Evolutionary conservation across 495 filamentous ascomycete genomes (phyloP), one percentile per base, ranked within the genome.

Genomic region (Penicillium bialowiezense): DNA sequence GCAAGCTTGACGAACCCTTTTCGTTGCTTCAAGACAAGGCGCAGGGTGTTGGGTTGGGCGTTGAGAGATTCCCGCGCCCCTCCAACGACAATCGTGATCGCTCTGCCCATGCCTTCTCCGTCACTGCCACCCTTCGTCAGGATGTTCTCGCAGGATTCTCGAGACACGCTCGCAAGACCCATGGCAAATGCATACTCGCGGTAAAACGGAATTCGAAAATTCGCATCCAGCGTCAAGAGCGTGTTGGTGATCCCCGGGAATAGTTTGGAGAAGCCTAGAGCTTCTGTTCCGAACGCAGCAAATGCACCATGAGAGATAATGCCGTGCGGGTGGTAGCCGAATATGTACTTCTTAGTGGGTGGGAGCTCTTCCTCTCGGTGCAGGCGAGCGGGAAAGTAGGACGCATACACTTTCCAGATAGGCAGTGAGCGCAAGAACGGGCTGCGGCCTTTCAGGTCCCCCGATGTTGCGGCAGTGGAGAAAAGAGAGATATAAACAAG

Each of bases 271-370:
- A 97, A 98, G 2, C 93, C 90, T 5, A 95, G 75, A 0, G 89
- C 88, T 55, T 97, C 93, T 5, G 95, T 97, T 23, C 77, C 88
- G 55, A 98, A 97, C 13, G 91, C 86, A 3, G 87, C 89, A 68
- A 93, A 97, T 1, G 95, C 93, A 31, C 93, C 93, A 60, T 96
- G 89, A 12, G 87, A 90, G 58, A 98, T 96, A 67, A 98, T 97
- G 33, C 93, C 93, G 64, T 97, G 92, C 0, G 92, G 92, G 61
- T 97, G 93, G 65, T 97, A 97, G 34, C 95, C 93, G 62, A 98
- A 95, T 55, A 98, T 92, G 71, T 97, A 98, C 70, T 97, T 97
- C 48, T 90, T 79, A 2, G 86, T 88, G 0, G 90, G 77, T 12
- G 88, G 81, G 2, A 98, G 82, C 14, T 48, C 70, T 55, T 85